Evolutionary conservation across 345 rosid species (phyloP).

Genomic region (Cochlearia excelsa): DNA sequence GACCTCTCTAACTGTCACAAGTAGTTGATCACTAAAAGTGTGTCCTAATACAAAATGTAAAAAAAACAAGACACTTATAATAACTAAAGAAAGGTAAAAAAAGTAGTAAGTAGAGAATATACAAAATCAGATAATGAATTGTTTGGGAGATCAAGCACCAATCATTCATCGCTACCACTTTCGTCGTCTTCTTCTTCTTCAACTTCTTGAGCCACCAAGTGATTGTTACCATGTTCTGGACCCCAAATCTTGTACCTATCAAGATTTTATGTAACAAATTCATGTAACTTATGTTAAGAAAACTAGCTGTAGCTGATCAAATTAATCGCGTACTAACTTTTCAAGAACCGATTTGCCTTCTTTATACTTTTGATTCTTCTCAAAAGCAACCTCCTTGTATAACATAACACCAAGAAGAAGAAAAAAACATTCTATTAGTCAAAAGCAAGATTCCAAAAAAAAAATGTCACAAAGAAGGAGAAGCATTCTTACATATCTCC

Average conservation of each 20-base stretch:
- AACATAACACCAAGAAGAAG: not conserved
- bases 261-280: too few relatives aligned
- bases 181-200: conserved; percentile 68
- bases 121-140: too few relatives aligned
- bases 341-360: conserved; percentile 82
- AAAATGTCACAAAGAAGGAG: conserved; percentile 34
- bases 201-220: conserved; percentile 62
- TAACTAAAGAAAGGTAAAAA: too few relatives aligned
- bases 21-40: too few relatives aligned
- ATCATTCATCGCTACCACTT: conserved; percentile 73
- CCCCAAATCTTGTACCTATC: conserved; percentile 46
- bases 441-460: conserved; percentile 22
- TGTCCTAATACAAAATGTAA: too few relatives aligned
- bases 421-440: conserved; percentile 18
- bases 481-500: conserved; percentile 70
- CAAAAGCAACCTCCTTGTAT: conserved; percentile 61
- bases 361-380: conserved; percentile 67
- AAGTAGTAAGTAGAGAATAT: too few relatives aligned
- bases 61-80: too few relatives aligned
- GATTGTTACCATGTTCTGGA: conserved; percentile 48
- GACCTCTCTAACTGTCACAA: too few relatives aligned
- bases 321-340: conserved; percentile 35
- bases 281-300: not conserved
- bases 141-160: conserved; percentile 38
- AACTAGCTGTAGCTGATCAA: not conserved